Evolutionary conservation across 2,329 filamentous ascomycete genomes (phyloP), one percentile per base, ranked within the genome.

Genomic region (Neoscytalidium dimidiatum): DNA sequence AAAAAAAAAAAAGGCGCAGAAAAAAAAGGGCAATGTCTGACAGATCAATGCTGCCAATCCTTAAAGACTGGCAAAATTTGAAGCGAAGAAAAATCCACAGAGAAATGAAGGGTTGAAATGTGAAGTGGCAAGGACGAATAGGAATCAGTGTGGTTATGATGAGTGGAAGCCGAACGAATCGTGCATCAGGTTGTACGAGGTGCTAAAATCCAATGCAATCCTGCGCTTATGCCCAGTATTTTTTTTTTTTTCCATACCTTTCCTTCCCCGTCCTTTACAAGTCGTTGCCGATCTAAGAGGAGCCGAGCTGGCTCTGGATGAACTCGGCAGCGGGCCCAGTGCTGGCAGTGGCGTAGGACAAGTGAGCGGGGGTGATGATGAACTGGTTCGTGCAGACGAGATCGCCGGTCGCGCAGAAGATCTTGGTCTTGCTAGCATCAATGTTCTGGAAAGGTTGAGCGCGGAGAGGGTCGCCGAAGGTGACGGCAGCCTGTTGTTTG

Each of bases 401-500:
- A 49, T 49, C 58, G 19, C 58, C 58, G 21, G 58, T 49, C 2
- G 43, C 58, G 28, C 58, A 62, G 43, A 46, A 62, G 29, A 62
- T 33, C 19, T 62, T 62, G 28, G 58, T 62, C 43, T 28, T 62
- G 43, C 21, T 31, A 4, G 41, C 11, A 11, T 49, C 44, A n/a
- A 49, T 38, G n/a, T 35, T 48, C 19, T 62, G 46, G 46, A 52
- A 62, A 3, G 67, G 41, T 26, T 76, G 56, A 6, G 74, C 76
- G 29, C 76, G 73, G 58, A 76, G 67, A 64, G 75, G 75, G 65
- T 78, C 76, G 17, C 76, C 76, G 35, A 78, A 78, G 46, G 77
- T 75, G 48, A 77, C 72, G 1, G 72, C 72, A 49, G 38, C 74
- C 17, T 69, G 65, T 28, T 74, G 8, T 17, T 9, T 14, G 38